Evolutionary conservation across 169 alveolate species (phyloP), one percentile per base, ranked within the genome.

Genomic region (Eimeria acervulina): DNA sequence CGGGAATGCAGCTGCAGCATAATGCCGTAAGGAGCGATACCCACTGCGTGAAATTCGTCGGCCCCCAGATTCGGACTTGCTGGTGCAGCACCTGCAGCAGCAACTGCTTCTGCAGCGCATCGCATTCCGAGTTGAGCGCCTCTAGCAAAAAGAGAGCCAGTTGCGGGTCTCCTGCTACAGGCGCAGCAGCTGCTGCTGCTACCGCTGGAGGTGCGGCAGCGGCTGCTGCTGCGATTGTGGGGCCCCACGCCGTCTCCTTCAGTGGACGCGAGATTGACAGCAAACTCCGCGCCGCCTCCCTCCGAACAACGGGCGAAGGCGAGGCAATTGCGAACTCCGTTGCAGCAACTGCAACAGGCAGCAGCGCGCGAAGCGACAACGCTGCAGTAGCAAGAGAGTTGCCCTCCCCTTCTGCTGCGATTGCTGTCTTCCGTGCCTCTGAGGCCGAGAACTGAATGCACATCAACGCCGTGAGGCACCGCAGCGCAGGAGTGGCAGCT

Each of bases 381-480:
- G 93, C 51, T 21, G 80, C 93, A 42, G 93, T 80, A 85, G 63
- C 80, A 17, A 85, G 78, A 12, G 47, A 28, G 93, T 28, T 59
- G 61, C 38, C 78, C 70, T 52, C 44, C 19, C 26, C 47, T 8
- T 33, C 59, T 59, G 93, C 33, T 21, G 91, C 52, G n/a, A 47
- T 33, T 51, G 59, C 36, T 44, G 70, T 31, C n/a, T 28, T 28
- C 70, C 51, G n/a, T 44, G 90, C 68, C 44, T 40, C 74, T 31
- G 47, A 44, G 15, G 72, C 36, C 23, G 55, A 85, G 55, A 36
- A 38, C 51, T 55, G 93, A 59, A 85, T 59, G 61, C 93, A 68
- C 93, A 85, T 26, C 93, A 85, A 36, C 12, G 93, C 93, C 36
- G 93, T 42, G 26, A 85, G 80, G 66, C 93, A 85, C 93, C 93